These are phyloP conservation scores for Xylaria telfairii DNA, from an alignment of 495 filamentous ascomycete species.

Conservation along the genomic window DNA sequence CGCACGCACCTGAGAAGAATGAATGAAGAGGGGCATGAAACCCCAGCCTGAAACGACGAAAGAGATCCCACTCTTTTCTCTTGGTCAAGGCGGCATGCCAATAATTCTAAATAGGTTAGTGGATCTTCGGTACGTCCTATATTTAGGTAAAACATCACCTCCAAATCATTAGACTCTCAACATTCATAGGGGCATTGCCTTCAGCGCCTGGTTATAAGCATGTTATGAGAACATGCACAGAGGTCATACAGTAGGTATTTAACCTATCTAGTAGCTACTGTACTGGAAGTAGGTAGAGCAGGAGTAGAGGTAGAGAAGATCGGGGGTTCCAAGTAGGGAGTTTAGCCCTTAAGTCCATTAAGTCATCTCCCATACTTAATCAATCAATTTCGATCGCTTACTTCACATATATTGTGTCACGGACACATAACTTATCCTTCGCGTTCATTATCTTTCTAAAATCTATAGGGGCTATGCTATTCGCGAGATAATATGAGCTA, in stretches of 20 bases:
- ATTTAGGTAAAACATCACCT: constrained; percentile 1
- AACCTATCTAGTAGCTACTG: too few relatives aligned
- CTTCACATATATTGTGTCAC: neutral
- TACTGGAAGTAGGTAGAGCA: too few relatives aligned
- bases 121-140: neutral
- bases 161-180: neutral
- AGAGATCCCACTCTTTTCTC: neutral
- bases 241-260: too few relatives aligned
- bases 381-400: neutral
- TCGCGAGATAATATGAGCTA: neutral
- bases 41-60: neutral
- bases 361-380: neutral
- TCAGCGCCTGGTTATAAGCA: constrained; percentile 5
- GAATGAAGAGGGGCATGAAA: neutral
- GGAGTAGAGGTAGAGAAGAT: neutral
- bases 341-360: too few relatives aligned
- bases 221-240: constrained; percentile 6
- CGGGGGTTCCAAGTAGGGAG: too few relatives aligned
- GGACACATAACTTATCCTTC: neutral
- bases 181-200: neutral
- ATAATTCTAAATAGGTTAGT: neutral
- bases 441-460: neutral
- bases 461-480: neutral
- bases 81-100: neutral
- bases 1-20: neutral